These are phyloP conservation scores for Tetracladium maxilliforme DNA, from an alignment of 2,329 filamentous ascomycete genomes.

Conservation along the genomic window DNA sequence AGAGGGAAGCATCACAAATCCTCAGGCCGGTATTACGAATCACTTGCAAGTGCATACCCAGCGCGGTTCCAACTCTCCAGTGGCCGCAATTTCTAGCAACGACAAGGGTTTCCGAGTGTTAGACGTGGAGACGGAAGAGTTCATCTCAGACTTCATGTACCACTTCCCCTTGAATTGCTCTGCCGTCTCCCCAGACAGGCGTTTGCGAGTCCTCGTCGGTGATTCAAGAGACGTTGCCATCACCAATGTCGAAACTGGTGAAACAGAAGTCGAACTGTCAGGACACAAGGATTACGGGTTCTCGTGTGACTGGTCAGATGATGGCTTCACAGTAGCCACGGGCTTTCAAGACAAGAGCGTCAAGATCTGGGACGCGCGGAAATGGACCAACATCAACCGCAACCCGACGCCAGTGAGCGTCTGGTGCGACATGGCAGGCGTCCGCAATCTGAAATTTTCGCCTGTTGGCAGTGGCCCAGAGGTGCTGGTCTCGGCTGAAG, in stretches of 20 bases:
- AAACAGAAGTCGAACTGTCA: conserved; percentile 37
- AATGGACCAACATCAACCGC: conserved; percentile 42
- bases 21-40: conserved; percentile 48
- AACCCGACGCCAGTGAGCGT: conserved; percentile 34
- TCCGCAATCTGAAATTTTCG: conserved; percentile 57
- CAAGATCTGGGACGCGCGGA: conserved; percentile 63
- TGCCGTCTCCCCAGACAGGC: conserved; percentile 54
- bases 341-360: conserved; percentile 62
- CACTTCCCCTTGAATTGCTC: conserved; percentile 56
- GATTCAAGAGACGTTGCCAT: conserved; percentile 53
- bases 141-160: conserved; percentile 39
- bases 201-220: conserved; percentile 59
- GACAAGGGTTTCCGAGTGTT: conserved; percentile 42
- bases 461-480: conserved; percentile 52
- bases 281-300: conserved; percentile 62
- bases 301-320: conserved; percentile 66
- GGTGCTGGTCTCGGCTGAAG: conserved; percentile 58
- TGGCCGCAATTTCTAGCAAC: conserved; percentile 48
- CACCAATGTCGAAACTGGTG: conserved; percentile 51
- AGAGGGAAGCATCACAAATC: conserved; percentile 24
- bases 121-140: conserved; percentile 42
- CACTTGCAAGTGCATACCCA: conserved; percentile 43
- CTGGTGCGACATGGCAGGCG: conserved; percentile 51
- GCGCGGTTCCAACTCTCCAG: conserved; percentile 33
- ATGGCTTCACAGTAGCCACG: conserved; percentile 63